A percentile compares a stretch with the other conserved stretches of the same genome.
These are phyloP conservation scores for Diaporthe australafricana DNA, from an alignment of 2,329 filamentous ascomycete species.

Conservation along the genomic window DNA sequence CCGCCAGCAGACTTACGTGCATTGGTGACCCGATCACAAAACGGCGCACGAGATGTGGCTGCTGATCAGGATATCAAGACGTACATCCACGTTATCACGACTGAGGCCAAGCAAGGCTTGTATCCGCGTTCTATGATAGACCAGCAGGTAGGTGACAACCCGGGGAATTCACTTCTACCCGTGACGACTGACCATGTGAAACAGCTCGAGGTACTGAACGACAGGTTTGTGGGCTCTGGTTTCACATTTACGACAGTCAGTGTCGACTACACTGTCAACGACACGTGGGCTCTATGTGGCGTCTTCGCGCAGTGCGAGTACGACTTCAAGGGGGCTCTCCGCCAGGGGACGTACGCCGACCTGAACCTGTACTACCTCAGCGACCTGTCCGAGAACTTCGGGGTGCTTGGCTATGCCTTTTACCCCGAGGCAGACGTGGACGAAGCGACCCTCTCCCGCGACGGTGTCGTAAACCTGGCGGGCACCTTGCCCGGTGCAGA, in stretches of 20 bases:
- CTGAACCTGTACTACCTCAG: conserved; percentile 15
- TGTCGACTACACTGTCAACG: conserved; percentile 10
- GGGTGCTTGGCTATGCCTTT: background rate
- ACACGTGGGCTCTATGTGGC: background rate
- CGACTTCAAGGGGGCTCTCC: background rate
- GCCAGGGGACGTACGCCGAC: conserved; percentile 10
- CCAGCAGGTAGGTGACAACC: background rate
- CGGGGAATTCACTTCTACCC: background rate
- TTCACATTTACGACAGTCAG: background rate
- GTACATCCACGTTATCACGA: conserved; percentile 9
- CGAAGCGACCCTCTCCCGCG: conserved; percentile 1
- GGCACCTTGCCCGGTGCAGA: background rate
- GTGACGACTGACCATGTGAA: background rate
- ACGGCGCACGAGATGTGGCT: background rate
- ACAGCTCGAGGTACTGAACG: background rate
- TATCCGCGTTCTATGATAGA: conserved; percentile 10
- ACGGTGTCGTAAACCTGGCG: conserved; percentile 1
- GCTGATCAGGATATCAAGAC: conserved; percentile 1
- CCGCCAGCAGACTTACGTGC: background rate
- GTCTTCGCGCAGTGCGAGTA: background rate
- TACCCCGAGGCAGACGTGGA: background rate
- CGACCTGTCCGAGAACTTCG: background rate
- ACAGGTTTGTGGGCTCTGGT: background rate
- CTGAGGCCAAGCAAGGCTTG: background rate
- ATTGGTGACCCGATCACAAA: background rate